Percentiles rank a stretch among this genome's conserved stretches.
phyloP scores from a whole-genome alignment of 768 basidiomycete species.

The Pleurotus djamor region DNA sequence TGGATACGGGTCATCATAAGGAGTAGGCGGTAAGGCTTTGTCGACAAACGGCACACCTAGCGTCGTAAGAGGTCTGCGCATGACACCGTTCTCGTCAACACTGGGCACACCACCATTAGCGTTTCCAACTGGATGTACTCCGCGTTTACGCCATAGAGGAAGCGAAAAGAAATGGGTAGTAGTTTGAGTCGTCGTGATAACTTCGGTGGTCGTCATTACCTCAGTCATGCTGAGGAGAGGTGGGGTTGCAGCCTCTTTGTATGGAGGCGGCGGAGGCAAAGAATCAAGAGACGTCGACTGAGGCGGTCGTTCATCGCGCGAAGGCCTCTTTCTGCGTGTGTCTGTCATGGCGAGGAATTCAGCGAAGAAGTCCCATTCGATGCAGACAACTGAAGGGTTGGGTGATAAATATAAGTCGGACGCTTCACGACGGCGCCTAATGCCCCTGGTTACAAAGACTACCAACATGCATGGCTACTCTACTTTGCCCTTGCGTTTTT shows the following conservation, averaged over 20 bases:
- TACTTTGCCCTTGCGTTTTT: constrained; percentile 32
- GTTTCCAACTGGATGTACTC: constrained; percentile 24
- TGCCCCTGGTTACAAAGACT: no score
- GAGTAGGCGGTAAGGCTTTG: constrained; percentile 36
- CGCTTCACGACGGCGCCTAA: no score
- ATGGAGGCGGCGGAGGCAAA: constrained; percentile 27
- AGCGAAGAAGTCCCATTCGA: constrained; percentile 26
- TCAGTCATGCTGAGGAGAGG: constrained; percentile 32
- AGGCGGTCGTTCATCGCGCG: background rate
- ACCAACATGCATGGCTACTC: no score
- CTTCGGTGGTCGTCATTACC: constrained; percentile 46
- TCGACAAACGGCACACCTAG: constrained; percentile 26
- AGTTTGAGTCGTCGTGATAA: constrained; percentile 43
- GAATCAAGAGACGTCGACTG: background rate
- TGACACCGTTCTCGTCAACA: constrained; percentile 20
- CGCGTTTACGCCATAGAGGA: constrained; percentile 62
- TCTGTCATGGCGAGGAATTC: constrained; percentile 10
- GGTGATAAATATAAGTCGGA: no score
- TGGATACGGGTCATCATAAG: constrained; percentile 8
- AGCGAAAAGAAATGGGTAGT: constrained; percentile 66
- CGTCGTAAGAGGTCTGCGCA: constrained; percentile 13
- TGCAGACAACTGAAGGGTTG: background rate
- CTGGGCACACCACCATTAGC: constrained; percentile 17
- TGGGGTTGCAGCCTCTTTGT: constrained; percentile 21
- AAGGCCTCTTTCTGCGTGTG: background rate